Conservation (phyloP, 345 rosid genomes). For the Heritiera fomes region DNA sequence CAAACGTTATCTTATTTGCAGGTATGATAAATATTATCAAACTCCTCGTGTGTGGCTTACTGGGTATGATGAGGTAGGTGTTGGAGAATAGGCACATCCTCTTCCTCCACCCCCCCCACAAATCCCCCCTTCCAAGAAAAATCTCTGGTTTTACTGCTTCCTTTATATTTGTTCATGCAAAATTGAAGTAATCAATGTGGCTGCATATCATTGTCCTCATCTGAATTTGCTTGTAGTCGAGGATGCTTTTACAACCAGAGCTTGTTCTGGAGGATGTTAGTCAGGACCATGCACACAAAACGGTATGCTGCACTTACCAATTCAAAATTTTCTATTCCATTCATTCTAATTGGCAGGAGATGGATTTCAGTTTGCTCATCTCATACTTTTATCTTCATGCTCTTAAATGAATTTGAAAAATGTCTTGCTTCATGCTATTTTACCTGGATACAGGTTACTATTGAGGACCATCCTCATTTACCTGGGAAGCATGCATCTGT, state of each 20-base stretch:
- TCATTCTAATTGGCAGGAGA: not conserved
- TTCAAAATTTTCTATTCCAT: not conserved
- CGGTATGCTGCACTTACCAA: constrained; percentile 40
- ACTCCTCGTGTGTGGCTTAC: constrained; percentile 96
- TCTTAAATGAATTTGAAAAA: not conserved
- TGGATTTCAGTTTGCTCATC: not conserved
- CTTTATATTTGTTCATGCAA: not conserved
- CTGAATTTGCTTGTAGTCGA: constrained; percentile 52
- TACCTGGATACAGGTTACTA: constrained; percentile 64
- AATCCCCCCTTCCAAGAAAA: not conserved
- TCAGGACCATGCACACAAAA: constrained; percentile 91
- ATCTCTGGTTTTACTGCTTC: not conserved
- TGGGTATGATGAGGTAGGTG: constrained; percentile 85
- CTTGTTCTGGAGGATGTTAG: constrained; percentile 91
- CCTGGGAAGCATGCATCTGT: constrained; percentile 99
- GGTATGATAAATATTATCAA: constrained; percentile 92
- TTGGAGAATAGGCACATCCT: not conserved
- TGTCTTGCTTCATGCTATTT: not conserved
- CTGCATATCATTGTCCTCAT: not conserved
- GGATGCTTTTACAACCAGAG: constrained; percentile 85
- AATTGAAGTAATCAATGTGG: constrained; percentile 2
- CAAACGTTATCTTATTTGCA: constrained; percentile 32
- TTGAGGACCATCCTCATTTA: constrained; percentile 97
- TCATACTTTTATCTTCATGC: not conserved
- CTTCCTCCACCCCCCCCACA: not conserved